Conservation (phyloP, 345 rosid species). For the Jatropha curcas region DNA sequence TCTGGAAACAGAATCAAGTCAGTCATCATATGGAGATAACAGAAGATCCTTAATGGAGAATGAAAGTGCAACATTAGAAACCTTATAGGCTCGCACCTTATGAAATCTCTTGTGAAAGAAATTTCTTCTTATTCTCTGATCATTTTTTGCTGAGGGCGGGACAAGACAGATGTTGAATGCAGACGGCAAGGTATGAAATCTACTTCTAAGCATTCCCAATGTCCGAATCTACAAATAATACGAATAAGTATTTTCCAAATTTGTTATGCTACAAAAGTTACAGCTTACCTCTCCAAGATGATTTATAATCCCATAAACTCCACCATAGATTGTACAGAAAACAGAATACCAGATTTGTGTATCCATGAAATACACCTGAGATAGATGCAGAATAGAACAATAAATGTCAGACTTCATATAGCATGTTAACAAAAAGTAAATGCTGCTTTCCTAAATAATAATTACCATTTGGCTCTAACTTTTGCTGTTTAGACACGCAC, state of each 20-base stretch:
- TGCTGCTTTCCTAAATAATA: not conserved
- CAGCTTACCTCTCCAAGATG: conserved; percentile 95
- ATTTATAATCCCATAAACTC: conserved; percentile 90
- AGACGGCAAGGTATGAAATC: conserved; percentile 83
- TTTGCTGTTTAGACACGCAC: conserved; percentile 1
- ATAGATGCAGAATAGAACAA: conserved; percentile 14
- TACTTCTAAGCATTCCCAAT: conserved; percentile 92
- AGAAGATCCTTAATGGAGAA: not conserved
- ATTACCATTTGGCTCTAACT: not conserved
- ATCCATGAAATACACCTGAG: conserved; percentile 96
- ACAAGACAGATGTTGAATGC: conserved; percentile 71
- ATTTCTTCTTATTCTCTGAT: conserved; percentile 39
- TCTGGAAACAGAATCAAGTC: conserved; percentile 38
- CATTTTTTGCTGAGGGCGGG: conserved; percentile 57
- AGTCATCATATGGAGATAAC: conserved; percentile 10
- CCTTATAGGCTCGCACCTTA: conserved; percentile 49
- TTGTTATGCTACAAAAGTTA: conserved; percentile 12
- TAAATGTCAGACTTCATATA: not conserved
- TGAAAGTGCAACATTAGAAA: conserved; percentile 6
- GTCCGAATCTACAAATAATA: conserved; percentile 71
- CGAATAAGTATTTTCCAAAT: conserved; percentile 26
- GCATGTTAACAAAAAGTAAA: conserved; percentile 14
- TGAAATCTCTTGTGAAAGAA: conserved; percentile 44
- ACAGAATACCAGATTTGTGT: conserved; percentile 99
- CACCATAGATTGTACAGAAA: conserved; percentile 83